Conservation (phyloP, 2,329 filamentous ascomycete species). For the Daldinia eschscholtzii region DNA sequence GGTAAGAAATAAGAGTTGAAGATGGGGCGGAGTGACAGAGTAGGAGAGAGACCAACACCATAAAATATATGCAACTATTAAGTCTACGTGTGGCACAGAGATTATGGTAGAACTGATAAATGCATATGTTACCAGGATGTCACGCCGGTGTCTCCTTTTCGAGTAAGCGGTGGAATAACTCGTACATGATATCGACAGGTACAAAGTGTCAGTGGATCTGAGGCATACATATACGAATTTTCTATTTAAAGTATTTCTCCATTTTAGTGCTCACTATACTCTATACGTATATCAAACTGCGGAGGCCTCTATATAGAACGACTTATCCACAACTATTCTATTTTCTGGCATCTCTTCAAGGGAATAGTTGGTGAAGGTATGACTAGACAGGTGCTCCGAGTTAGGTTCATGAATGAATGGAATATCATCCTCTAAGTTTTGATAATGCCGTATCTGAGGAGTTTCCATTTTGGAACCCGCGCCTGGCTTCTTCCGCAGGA, state of each 20-base stretch:
- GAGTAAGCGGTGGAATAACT: neutral
- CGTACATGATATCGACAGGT: neutral
- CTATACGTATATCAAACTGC: neutral
- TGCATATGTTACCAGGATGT: neutral
- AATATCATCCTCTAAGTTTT: neutral
- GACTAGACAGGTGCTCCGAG: neutral
- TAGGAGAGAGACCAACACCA: neutral
- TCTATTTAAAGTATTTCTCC: neutral
- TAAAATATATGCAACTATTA: neutral
- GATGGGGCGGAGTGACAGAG: neutral
- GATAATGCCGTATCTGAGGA: neutral
- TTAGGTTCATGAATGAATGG: neutral
- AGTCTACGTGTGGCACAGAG: neutral
- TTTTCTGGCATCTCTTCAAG: neutral
- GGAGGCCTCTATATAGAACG: neutral
- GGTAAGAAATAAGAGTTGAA: neutral
- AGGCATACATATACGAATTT: neutral
- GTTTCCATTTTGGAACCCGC: neutral
- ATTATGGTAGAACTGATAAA: neutral
- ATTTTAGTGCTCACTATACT: neutral
- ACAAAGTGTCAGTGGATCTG: neutral
- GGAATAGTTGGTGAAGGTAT: neutral
- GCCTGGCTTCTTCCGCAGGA: neutral
- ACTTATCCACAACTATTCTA: slow-evolving; percentile 5
- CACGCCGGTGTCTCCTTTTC: neutral